Evolutionary conservation across 176 grass and related monocot genomes (phyloP), one percentile per base, ranked within the genome.

Genomic region (Miscanthus lutarioriparius): DNA sequence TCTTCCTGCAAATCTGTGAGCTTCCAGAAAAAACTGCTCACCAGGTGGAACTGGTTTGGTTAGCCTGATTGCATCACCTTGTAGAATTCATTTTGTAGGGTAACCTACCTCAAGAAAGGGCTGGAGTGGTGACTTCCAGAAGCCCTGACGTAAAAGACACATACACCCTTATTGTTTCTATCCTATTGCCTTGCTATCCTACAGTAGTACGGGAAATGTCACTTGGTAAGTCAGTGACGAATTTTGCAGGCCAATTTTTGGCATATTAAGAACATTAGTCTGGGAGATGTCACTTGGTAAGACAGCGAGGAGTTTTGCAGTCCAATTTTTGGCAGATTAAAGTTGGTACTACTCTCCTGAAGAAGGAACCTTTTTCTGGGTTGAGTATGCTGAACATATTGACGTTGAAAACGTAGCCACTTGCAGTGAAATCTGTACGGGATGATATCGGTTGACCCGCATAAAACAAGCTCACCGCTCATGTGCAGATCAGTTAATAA

Each of bases 81-180:
- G 79, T 30, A 51, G 4, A 81, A 48, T 47, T 48, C 22, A 53
- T 76, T 70, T 13, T 82, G 47, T 70, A 82, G 48, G 80, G 72
- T 71, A 77, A 72, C 73, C 86, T 64, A 87, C 45, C 62, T 32
- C 14, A 26, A 59, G 85, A 87, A 82, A 87, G 72, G 79, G 71
- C 47, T 53, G 14, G 38, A 67, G 36, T 75, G 41, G n/a, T 70
- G 72, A 11, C 28, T 80, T 85, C 44, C 70, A 69, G 38, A 85
- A 62, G 39, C 65, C 28, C 51, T 47, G 17, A 64, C 37, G 25
- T 70, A 71, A 85, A 78, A 66, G 41, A 45, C 25, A 64, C 62
- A 49, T 4, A 22, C 58, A 62, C 64, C 20, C 63, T 65, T 10
- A 67, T 38, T 40, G 53, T 77, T 77, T 72, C 41, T 80, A 28